A percentile compares a stretch with the other conserved stretches of the same genome.
These are phyloP conservation scores for Fraxinus paxiana DNA, from an alignment of 305 asterid genomes.

Conservation along the genomic window DNA sequence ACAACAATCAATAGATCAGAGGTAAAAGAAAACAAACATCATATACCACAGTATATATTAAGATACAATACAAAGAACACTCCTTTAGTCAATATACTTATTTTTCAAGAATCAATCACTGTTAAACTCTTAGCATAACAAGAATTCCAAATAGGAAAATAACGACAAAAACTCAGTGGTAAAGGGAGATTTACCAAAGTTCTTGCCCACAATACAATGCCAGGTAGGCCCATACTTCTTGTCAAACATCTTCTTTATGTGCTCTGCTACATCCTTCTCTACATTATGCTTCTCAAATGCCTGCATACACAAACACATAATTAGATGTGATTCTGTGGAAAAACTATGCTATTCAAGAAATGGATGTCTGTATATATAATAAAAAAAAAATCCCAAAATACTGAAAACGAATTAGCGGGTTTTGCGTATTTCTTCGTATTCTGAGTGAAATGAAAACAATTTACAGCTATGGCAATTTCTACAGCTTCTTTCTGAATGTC, in stretches of 20 bases:
- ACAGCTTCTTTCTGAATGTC: constrained; percentile 88
- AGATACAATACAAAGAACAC: constrained; percentile 11
- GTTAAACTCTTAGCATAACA: constrained; percentile 13
- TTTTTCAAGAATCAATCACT: not conserved
- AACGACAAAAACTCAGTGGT: not conserved
- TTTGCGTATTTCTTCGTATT: not conserved
- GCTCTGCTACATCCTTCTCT: constrained; percentile 96
- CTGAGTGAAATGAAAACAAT: constrained; percentile 18
- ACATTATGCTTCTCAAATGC: constrained; percentile 82
- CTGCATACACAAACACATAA: constrained; percentile 28
- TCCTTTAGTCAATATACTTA: not conserved
- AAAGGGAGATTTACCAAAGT: constrained; percentile 60
- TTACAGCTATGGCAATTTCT: constrained; percentile 78
- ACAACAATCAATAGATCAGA: constrained; percentile 9
- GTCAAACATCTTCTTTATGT: constrained; percentile 90
- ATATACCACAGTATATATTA: not conserved
- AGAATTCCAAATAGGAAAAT: not conserved
- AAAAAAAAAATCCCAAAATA: not conserved
- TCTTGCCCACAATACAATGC: constrained; percentile 99
- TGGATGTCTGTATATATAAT: not conserved
- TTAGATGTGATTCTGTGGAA: not conserved
- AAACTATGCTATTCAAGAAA: not conserved
- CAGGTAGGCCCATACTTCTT: constrained; percentile 91
- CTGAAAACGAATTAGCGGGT: not conserved
- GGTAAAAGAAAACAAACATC: not conserved